These are phyloP conservation scores for Phylloporus rhodoxanthus DNA, from an alignment of 768 basidiomycete genomes.

Conservation along the genomic window DNA sequence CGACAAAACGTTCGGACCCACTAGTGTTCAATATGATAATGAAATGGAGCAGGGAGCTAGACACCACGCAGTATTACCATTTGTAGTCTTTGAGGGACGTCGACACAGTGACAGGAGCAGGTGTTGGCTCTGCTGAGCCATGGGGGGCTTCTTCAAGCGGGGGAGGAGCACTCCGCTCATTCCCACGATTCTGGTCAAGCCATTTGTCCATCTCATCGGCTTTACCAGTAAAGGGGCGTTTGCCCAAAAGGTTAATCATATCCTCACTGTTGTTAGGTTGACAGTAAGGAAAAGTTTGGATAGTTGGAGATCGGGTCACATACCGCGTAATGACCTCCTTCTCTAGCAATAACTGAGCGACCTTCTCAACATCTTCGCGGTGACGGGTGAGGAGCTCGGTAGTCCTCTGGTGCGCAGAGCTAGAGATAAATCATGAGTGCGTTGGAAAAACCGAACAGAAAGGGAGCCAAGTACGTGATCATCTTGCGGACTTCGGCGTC, in stretches of 20 bases:
- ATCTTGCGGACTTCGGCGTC: slow-evolving; percentile 92
- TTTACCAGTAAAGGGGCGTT: slow-evolving; percentile 71
- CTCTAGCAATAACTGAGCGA: slow-evolving; percentile 83
- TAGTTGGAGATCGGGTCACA: slow-evolving; percentile 15
- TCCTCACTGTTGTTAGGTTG: slow-evolving; percentile 59
- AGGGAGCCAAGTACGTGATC: slow-evolving; percentile 59
- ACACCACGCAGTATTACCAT: slow-evolving; percentile 18
- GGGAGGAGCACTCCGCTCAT: slow-evolving; percentile 57
- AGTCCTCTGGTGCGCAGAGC: slow-evolving; percentile 78
- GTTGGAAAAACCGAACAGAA: background rate
- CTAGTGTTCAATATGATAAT: slow-evolving; percentile 44
- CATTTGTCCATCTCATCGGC: slow-evolving; percentile 96
- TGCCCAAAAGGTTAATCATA: slow-evolving; percentile 78
- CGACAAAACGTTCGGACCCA: background rate
- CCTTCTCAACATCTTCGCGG: slow-evolving; percentile 85
- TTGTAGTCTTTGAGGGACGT: slow-evolving; percentile 31
- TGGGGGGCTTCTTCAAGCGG: slow-evolving; percentile 47
- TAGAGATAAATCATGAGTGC: slow-evolving; percentile 23
- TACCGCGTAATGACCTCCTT: slow-evolving; percentile 95
- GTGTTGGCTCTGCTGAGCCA: slow-evolving; percentile 38
- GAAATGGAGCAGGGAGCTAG: slow-evolving; percentile 35
- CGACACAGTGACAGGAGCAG: slow-evolving; percentile 45
- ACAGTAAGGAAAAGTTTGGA: slow-evolving; percentile 1
- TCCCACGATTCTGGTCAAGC: slow-evolving; percentile 74
- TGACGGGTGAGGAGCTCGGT: slow-evolving; percentile 74